Conservation (phyloP, 805 yeast genomes). For the Candida stauntonica region DNA sequence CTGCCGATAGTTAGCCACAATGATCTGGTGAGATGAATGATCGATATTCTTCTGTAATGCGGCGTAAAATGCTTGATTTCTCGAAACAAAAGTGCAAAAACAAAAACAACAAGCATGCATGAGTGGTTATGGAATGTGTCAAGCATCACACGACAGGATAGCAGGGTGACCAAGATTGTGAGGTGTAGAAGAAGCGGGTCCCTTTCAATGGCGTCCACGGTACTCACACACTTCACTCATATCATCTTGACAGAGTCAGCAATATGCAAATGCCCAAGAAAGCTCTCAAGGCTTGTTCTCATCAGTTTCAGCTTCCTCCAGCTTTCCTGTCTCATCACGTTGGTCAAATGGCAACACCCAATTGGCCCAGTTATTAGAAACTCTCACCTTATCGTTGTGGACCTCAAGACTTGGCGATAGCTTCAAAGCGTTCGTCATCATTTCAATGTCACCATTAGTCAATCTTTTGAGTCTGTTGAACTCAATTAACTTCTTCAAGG, state of each 20-base stretch:
- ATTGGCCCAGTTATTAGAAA: constrained; percentile 48
- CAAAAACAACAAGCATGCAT: too few relatives aligned
- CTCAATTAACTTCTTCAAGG: constrained; percentile 54
- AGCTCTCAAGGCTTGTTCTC: neutral
- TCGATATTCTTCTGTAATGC: too few relatives aligned
- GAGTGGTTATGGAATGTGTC: too few relatives aligned
- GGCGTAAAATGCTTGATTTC: too few relatives aligned
- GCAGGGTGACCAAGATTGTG: too few relatives aligned
- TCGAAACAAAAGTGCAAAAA: too few relatives aligned
- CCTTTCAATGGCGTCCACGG: too few relatives aligned
- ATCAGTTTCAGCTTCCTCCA: constrained; percentile 29
- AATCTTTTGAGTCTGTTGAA: constrained; percentile 72
- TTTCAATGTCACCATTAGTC: constrained; percentile 48
- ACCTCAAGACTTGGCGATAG: constrained; percentile 28
- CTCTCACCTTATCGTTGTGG: constrained; percentile 47
- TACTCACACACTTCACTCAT: too few relatives aligned
- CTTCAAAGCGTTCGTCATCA: constrained; percentile 24
- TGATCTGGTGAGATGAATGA: too few relatives aligned
- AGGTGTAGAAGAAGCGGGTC: too few relatives aligned
- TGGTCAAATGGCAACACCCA: constrained; percentile 63
- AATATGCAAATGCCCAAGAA: neutral
- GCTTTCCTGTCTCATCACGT: constrained; percentile 43
- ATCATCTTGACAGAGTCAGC: neutral
- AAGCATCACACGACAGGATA: too few relatives aligned
- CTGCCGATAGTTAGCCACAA: too few relatives aligned